These are phyloP conservation scores for Bruguiera parviflora DNA, from an alignment of 345 rosid species.

Conservation along the genomic window DNA sequence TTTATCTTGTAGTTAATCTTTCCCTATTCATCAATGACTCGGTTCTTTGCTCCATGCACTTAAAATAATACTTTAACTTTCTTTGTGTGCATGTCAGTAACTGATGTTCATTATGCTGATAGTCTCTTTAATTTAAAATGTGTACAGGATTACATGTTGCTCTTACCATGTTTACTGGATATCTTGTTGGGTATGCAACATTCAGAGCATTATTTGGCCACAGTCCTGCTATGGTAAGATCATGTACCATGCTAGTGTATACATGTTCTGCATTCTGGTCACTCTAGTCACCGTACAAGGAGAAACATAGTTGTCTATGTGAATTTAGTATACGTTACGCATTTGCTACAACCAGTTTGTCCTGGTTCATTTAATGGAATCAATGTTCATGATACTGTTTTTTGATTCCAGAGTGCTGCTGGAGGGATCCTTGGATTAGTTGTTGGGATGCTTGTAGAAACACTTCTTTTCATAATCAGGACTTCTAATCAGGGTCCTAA, in stretches of 20 bases:
- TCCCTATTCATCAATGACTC: too few relatives aligned
- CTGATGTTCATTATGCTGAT: neutral
- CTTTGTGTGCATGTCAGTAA: neutral
- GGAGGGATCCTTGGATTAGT: slow-evolving; percentile 96
- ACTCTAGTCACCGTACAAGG: neutral
- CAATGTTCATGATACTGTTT: neutral
- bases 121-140: neutral
- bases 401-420: slow-evolving; percentile 64
- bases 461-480: slow-evolving; percentile 77
- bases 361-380: neutral
- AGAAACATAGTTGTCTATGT: neutral
- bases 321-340: neutral
- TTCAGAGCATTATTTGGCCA: slow-evolving; percentile 85
- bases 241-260: neutral
- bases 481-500: slow-evolving; percentile 48
- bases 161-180: slow-evolving; percentile 90
- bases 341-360: neutral
- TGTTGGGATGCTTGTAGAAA: slow-evolving; percentile 83
- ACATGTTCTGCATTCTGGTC: neutral
- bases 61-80: too few relatives aligned
- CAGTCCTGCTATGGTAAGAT: slow-evolving; percentile 60
- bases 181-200: slow-evolving; percentile 71
- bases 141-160: slow-evolving; percentile 77
- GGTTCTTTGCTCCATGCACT: too few relatives aligned
- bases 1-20: neutral